A percentile compares a stretch with the other conserved stretches of the same genome.
Evolutionary conservation across 1,284 basidiomycete genomes (phyloP).

Genomic region (Meira nashicola): DNA sequence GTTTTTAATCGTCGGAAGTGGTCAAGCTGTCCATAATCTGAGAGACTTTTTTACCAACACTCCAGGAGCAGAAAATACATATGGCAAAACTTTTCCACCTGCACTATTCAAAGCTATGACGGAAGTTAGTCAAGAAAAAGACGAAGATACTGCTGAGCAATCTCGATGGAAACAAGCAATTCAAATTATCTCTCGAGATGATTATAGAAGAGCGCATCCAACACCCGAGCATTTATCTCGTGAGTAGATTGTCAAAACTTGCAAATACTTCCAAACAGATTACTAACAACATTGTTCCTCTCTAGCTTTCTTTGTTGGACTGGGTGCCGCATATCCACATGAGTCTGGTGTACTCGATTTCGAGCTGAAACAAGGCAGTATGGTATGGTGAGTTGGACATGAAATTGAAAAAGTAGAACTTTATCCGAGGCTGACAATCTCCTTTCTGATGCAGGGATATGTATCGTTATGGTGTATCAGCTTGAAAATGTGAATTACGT

Average conservation of each 20-base stretch:
- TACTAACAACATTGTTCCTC: too few species aligned
- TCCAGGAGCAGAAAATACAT: neutral
- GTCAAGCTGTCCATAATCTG: constrained; percentile 43
- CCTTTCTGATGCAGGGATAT: too few species aligned
- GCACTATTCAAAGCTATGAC: constrained; percentile 12
- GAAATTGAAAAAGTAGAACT: too few species aligned
- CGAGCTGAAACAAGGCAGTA: neutral
- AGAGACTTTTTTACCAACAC: constrained; percentile 19
- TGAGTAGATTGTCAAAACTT: too few species aligned
- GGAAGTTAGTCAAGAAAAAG: neutral
- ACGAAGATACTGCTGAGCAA: neutral
- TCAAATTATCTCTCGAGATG: neutral
- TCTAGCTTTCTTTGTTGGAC: constrained; percentile 11
- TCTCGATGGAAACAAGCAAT: constrained; percentile 11
- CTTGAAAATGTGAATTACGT: too few species aligned
- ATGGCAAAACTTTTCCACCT: constrained; percentile 1
- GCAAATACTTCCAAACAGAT: too few species aligned
- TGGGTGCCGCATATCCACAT: constrained; percentile 9
- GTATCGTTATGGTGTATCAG: too few species aligned
- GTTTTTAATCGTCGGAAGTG: constrained; percentile 33
- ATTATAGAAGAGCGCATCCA: constrained; percentile 12
- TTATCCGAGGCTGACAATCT: too few species aligned
- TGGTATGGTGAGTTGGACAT: too few species aligned
- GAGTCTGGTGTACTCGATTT: constrained; percentile 9
- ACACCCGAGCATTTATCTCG: constrained; percentile 14